Base-by-base conservation (phyloP, 139 green algal species). In the Chlamydomonas asymmetrica region DNA sequence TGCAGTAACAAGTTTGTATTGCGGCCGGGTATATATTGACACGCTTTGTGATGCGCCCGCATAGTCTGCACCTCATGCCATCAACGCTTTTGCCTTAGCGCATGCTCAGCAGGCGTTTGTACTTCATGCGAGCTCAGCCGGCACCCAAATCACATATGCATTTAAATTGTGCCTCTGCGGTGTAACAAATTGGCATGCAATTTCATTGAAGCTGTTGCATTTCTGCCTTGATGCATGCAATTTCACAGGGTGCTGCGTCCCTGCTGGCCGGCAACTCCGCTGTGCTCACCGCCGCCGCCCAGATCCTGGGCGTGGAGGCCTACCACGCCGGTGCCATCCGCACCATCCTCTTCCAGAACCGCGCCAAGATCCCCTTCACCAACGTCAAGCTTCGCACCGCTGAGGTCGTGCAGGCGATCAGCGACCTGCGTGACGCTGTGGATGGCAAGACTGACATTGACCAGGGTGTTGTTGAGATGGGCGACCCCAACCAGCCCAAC, bases 291-390 rank as follows among this genome's bases (percentile, higher is more conserved):
- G 62, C 78, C 10, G 80, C 83, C n/a, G 86, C 75, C 25, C 77
- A 80, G 59, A 88, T 91, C 66, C 68, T 87, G 38, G 73, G 71
- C 1, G 78, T 85, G 2, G 83, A 91, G 81, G 74, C 80, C 1
- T 91, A 91, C 78, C 86, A 91, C 66, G 83, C 75, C 18, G 86
- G 73, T 22, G 74, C 80, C 60, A 75, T 90, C 27, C 76, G 79
- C 48, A 52, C 71, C 43, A 52, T 61, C 39, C 76, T 85, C 35
- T 18, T n/a, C 56, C 57, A 45, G 38, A 27, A 49, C 10, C 29
- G 27, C 37, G 25, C 64, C n/a, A 37, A 41, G 35, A 29, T 25
- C 29, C 34, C 68, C 43, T 49, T 77, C 66, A 63, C 41, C 48
- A 37, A 34, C 32, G 50, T 63, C 27, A 38, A 34, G 10, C 29